phyloP scores from a whole-genome alignment of 139 green algal genomes.

The Picochlorum sp. region DNA sequence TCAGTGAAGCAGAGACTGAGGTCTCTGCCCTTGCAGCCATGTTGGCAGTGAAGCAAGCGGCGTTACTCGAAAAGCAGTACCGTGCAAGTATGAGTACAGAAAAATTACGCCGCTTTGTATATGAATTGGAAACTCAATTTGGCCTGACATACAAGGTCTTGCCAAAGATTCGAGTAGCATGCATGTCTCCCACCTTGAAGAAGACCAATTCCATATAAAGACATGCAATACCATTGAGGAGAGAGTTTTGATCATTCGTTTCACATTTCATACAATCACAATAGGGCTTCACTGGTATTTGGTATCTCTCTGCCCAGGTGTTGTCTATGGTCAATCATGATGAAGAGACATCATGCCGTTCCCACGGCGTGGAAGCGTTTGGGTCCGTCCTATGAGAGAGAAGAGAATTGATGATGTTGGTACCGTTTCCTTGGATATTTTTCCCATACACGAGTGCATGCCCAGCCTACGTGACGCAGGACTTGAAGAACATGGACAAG shows the following conservation, averaged over 20 bases:
- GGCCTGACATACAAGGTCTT: conserved; percentile 12
- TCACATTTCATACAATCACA: too few species aligned
- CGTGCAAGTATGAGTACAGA: conserved; percentile 25
- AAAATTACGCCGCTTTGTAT: conserved; percentile 35
- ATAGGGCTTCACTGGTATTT: too few species aligned
- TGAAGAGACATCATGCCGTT: too few species aligned
- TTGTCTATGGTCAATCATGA: too few species aligned
- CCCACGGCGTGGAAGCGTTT: too few species aligned
- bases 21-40: conserved; percentile 45
- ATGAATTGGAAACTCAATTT: conserved; percentile 35
- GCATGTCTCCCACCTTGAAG: conserved; percentile 1
- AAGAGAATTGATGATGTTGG: too few species aligned
- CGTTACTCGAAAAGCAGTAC: conserved; percentile 19
- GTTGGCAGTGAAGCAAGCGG: conserved; percentile 41
- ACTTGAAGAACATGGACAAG: too few species aligned
- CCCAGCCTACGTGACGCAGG: too few species aligned
- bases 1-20: conserved; percentile 34
- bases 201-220: not conserved
- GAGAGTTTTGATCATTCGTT: conserved; percentile 2
- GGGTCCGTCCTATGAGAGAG: too few species aligned
- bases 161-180: not conserved
- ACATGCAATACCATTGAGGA: not conserved
- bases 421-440: too few species aligned
- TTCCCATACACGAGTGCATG: too few species aligned
- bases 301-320: too few species aligned